These are phyloP conservation scores for Penicillium lividum DNA, from an alignment of 495 filamentous ascomycete genomes.

Conservation along the genomic window DNA sequence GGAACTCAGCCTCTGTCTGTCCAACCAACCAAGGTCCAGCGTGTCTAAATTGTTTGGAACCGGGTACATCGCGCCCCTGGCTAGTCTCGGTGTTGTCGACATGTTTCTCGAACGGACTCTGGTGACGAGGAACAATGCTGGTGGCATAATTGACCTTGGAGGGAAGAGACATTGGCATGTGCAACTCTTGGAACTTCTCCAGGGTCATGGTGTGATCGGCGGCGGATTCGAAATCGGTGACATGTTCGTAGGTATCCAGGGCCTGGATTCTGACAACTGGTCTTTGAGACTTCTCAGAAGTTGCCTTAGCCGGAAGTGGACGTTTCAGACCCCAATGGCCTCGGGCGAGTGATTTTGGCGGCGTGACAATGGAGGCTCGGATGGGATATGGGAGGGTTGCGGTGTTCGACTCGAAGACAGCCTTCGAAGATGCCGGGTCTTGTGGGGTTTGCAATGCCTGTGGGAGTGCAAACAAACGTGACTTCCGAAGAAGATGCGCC, in stretches of 20 bases:
- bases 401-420: constrained; percentile 56
- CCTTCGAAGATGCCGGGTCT: constrained; percentile 40
- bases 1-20: constrained; percentile 72
- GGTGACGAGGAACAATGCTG: constrained; percentile 36
- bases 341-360: constrained; percentile 65
- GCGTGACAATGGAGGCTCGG: constrained; percentile 80
- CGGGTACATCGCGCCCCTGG: constrained; percentile 29
- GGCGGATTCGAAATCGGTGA: constrained; percentile 86
- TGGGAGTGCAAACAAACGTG: constrained; percentile 66
- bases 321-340: constrained; percentile 98
- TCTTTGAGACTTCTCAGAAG: constrained; percentile 62
- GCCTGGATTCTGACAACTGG: constrained; percentile 69
- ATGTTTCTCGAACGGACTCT: constrained; percentile 53
- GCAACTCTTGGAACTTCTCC: constrained; percentile 83
- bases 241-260: constrained; percentile 85
- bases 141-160: constrained; percentile 31
- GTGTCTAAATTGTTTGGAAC: constrained; percentile 43
- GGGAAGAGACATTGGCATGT: constrained; percentile 61
- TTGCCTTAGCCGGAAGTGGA: constrained; percentile 72
- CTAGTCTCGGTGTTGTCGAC: constrained; percentile 50
- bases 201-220: constrained; percentile 79
- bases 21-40: constrained; percentile 80
- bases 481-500: constrained; percentile 63
- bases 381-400: constrained; percentile 79
- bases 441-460: constrained; percentile 52